Base-by-base conservation (phyloP, 148 eudicot species). In the Mesembryanthemum crystallinum region DNA sequence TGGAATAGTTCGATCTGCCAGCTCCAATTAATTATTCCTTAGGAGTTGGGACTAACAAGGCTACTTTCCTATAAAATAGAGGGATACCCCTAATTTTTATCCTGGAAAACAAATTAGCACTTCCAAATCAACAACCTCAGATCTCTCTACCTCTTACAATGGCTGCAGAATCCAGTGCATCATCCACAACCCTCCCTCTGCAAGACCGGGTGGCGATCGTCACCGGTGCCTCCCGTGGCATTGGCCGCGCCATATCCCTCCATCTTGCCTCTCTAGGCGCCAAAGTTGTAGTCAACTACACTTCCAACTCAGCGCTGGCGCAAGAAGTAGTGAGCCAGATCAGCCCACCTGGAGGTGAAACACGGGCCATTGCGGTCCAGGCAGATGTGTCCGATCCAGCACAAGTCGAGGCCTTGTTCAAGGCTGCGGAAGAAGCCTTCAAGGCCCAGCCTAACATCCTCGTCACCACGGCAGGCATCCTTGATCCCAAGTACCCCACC, bases 201-300 rank as follows among this genome's bases (percentile, higher is more conserved):
- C 73, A 64, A 29, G 85, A 72, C 61, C 57, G 85, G 20, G 85
- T 82, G 45, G 87, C 85, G 1, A 79, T 85, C 15, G 89, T 87
- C 43, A 87, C 87, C 5, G 87, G 89, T 13, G 80, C 74, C 15
- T 84, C 89, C 4, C 87, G 86, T 9, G 89, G 89, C 17, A 84
- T 85, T 0, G 89, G 90, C 55, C 77, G 76, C 71, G 76, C 64
- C 57, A 76, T 80, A 67, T 70, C 79, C n/a, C 61, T 80, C 58
- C 75, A 79, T 64, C 65, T 79, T 8, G 78, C 78, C 47, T 74
- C 79, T 59, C 78, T 76, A 0, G 76, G 83, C 3, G 76, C 83
- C 8, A 80, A 76, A 58, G 29, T 76, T 2, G 82, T 81, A 9
- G 75, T 87, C 67, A 87, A 85, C 52, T 87, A 83, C 70, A 45